These are phyloP conservation scores for Dendrobium catenatum DNA, from an alignment of 106 monocot genomes.

Conservation along the genomic window DNA sequence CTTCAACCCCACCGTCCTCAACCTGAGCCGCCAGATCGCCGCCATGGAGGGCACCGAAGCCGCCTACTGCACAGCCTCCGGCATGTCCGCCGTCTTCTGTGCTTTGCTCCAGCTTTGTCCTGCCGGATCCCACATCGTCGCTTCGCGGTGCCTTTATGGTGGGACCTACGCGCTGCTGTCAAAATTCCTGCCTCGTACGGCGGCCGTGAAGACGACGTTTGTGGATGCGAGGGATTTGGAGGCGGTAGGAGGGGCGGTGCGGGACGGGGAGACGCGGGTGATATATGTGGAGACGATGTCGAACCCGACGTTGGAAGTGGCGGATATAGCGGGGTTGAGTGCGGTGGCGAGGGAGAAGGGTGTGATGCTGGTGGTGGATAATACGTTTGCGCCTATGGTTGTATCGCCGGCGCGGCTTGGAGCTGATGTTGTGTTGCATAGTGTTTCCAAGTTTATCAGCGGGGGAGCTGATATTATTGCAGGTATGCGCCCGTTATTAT, in stretches of 20 bases:
- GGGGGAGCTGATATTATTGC: conserved; percentile 93
- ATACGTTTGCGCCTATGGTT: conserved; percentile 93
- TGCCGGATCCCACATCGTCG: conserved; percentile 76
- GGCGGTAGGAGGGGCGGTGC: conserved; percentile 43
- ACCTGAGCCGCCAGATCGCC: conserved; percentile 86
- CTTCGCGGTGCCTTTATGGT: conserved; percentile 84
- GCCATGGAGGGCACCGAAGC: conserved; percentile 91
- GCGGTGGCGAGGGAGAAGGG: conserved; percentile 66
- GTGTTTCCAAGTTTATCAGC: conserved; percentile 88
- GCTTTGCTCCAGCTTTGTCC: conserved; percentile 69
- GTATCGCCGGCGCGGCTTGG: conserved; percentile 83
- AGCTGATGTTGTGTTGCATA: conserved; percentile 87
- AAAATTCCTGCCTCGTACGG: conserved; percentile 41
- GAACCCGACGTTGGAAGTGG: conserved; percentile 81
- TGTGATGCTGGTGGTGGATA: conserved; percentile 79
- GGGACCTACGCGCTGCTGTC: conserved; percentile 78
- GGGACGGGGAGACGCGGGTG: conserved; percentile 61
- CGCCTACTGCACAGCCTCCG: conserved; percentile 92
- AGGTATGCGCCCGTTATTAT: conserved; percentile 21
- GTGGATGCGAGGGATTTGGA: conserved; percentile 43
- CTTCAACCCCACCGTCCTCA: conserved; percentile 93
- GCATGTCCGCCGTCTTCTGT: conserved; percentile 86
- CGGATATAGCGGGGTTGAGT: conserved; percentile 53
- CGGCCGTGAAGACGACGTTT: conserved; percentile 65
- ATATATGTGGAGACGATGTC: conserved; percentile 73